phyloP scores from a whole-genome alignment of 805 yeast genomes.

The Metschnikowia lochheadii region DNA sequence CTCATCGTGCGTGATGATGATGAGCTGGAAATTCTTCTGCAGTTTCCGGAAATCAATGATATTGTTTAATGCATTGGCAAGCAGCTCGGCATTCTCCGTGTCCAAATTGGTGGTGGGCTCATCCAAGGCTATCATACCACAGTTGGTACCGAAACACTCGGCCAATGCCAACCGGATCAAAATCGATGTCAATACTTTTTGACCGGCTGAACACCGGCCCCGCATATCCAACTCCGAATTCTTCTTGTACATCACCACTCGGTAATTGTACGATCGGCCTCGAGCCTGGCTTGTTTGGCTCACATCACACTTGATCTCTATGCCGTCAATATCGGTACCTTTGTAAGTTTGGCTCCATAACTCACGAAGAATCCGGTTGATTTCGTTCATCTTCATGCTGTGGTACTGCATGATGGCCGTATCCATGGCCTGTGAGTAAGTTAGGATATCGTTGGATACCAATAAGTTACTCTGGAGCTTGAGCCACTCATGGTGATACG shows the following conservation, averaged over 20 bases:
- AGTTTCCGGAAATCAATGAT: constrained; percentile 70
- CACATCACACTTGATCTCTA: constrained; percentile 78
- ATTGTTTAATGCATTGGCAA: constrained; percentile 73
- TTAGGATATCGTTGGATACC: constrained; percentile 75
- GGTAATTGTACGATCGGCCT: constrained; percentile 75
- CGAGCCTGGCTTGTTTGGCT: constrained; percentile 36
- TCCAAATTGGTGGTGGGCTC: constrained; percentile 98
- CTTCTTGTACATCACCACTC: constrained; percentile 93
- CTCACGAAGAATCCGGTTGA: constrained; percentile 82
- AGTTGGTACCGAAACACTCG: constrained; percentile 90
- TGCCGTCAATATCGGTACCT: constrained; percentile 93
- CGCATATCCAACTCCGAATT: constrained; percentile 95
- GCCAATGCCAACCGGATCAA: constrained; percentile 88
- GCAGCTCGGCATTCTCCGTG: constrained; percentile 78
- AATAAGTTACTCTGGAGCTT: constrained; percentile 70
- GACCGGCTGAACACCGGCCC: constrained; percentile 98
- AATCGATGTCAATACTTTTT: constrained; percentile 88
- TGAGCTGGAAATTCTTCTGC: constrained; percentile 88
- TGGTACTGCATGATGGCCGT: constrained; percentile 92
- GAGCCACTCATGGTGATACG: constrained; percentile 67
- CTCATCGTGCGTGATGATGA: constrained; percentile 96
- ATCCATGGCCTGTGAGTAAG: constrained; percentile 82
- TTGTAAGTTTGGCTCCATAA: constrained; percentile 91
- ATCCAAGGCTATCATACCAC: constrained; percentile 94
- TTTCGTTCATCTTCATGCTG: constrained; percentile 85